Conservation (phyloP, 2,329 filamentous ascomycete genomes). For the Colletotrichum sp. region DNA sequence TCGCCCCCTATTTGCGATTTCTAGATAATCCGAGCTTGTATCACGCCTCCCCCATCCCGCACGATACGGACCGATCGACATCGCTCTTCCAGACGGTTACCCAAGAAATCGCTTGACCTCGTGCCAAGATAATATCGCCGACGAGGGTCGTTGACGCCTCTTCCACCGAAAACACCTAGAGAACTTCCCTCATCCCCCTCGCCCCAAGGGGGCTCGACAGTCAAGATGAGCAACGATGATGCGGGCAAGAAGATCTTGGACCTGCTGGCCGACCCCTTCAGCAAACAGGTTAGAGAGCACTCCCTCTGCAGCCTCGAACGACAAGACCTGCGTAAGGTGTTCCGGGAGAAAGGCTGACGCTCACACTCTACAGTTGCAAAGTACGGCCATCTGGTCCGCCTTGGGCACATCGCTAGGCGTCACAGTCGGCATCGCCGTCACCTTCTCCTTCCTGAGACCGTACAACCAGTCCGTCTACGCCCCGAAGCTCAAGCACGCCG, state of each 20-base stretch:
- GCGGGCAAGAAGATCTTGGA: conserved; percentile 50
- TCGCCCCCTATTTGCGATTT: not conserved
- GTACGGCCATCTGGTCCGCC: conserved; percentile 76
- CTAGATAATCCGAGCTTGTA: not conserved
- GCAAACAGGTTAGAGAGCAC: conserved; percentile 42
- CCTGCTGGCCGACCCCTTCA: conserved; percentile 56
- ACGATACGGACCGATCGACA: not conserved
- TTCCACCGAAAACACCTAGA: not conserved
- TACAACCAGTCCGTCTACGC: conserved; percentile 94
- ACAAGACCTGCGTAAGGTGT: not conserved
- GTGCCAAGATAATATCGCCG: conserved; percentile 6
- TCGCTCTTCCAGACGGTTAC: not conserved
- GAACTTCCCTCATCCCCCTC: not conserved
- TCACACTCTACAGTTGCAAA: conserved; percentile 40
- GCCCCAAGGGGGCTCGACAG: conserved; percentile 12
- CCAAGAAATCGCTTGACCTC: not conserved
- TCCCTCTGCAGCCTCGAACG: accelerated
- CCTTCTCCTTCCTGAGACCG: conserved; percentile 89
- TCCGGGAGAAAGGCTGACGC: not conserved
- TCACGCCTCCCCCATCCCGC: not conserved
- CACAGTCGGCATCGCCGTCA: conserved; percentile 73
- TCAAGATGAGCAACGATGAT: conserved; percentile 26
- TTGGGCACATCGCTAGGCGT: conserved; percentile 80
- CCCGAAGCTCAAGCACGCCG: conserved; percentile 90
- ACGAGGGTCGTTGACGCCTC: not conserved